Conservation (phyloP, 176 grass and related monocot genomes). For the Lolium rigidum region DNA sequence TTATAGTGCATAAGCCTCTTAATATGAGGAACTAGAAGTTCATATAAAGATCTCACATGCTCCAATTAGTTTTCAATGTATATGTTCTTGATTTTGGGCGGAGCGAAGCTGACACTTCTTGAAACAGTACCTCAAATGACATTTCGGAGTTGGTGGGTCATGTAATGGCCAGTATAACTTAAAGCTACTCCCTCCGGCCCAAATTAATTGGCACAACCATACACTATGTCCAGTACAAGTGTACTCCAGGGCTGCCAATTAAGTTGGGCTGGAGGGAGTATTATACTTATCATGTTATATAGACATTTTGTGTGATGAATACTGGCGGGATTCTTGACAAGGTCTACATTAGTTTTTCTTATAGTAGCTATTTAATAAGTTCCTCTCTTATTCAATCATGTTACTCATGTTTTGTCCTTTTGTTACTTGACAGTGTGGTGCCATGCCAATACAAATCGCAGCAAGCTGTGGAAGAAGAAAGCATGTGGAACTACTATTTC, state of each 20-base stretch:
- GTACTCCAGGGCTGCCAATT: too few species aligned
- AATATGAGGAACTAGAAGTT: constrained; percentile 31
- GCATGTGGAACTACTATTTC: constrained; percentile 47
- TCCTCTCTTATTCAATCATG: background rate
- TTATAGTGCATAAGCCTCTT: background rate
- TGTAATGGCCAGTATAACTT: background rate
- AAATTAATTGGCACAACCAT: too few species aligned
- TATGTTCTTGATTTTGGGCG: constrained; percentile 10
- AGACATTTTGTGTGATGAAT: background rate
- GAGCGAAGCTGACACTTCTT: constrained; percentile 2
- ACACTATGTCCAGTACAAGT: too few species aligned
- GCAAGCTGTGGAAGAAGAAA: constrained; percentile 38
- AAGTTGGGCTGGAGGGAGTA: too few species aligned
- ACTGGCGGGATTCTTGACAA: background rate
- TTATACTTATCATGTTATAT: constrained; percentile 6
- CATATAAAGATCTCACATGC: constrained; percentile 1
- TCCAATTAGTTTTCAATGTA: background rate
- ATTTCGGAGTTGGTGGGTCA: background rate
- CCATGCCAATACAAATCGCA: constrained; percentile 41
- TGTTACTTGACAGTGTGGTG: constrained; percentile 19
- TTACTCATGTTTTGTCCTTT: constrained; percentile 15
- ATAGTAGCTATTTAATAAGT: background rate
- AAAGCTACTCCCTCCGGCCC: too few species aligned
- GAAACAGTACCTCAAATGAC: constrained; percentile 3
- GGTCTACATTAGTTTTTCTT: constrained; percentile 17